Conservation (phyloP, 768 basidiomycete species). For the Mycena capillaripes region DNA sequence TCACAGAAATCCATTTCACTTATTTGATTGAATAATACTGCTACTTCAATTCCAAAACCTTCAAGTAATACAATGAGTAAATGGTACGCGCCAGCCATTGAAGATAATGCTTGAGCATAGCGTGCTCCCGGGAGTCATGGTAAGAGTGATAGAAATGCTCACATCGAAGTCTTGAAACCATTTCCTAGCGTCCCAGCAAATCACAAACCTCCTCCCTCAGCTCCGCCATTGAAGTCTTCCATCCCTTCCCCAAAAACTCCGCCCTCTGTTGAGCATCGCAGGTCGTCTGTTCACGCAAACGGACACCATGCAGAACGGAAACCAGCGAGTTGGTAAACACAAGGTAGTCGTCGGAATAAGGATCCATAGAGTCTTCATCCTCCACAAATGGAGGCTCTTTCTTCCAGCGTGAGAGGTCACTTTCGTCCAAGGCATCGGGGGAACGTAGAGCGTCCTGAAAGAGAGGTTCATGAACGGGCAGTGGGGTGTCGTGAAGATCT, state of each 20-base stretch:
- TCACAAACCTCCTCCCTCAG: neutral
- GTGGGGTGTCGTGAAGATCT: too few species aligned
- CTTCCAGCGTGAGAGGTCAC: neutral
- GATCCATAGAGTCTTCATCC: neutral
- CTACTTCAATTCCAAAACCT: neutral
- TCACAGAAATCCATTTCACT: too few species aligned
- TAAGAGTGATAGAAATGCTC: neutral
- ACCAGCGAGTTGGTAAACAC: neutral
- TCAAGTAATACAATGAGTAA: constrained; percentile 2
- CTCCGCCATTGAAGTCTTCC: neutral
- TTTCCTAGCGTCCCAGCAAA: neutral
- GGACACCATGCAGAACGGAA: neutral
- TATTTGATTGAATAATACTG: too few species aligned
- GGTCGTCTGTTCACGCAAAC: neutral
- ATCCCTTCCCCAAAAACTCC: neutral
- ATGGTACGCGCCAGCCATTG: constrained; percentile 1
- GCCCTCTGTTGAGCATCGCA: neutral
- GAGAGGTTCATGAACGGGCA: neutral
- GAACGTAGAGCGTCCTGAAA: neutral
- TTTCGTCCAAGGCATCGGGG: neutral
- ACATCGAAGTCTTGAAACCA: neutral
- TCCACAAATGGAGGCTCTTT: constrained; percentile 3
- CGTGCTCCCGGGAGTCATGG: neutral
- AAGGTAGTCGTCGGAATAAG: neutral
- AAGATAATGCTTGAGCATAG: neutral